Base-by-base conservation (phyloP, 2,329 filamentous ascomycete species). In the Aspergillus fructus region DNA sequence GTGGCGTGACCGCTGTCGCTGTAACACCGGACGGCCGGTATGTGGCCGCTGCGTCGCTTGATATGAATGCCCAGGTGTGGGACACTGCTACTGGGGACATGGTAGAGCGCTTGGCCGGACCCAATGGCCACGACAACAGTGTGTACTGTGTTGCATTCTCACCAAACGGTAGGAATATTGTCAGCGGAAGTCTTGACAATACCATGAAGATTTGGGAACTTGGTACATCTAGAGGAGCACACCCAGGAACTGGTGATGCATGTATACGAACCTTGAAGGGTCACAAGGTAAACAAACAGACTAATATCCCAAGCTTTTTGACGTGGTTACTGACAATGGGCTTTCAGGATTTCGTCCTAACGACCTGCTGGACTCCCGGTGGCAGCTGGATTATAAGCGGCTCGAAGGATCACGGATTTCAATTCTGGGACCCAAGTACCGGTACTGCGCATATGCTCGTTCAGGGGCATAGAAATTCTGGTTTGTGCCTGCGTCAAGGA, bases 181-280 rank as follows among this genome's bases (percentile, higher is more conserved):
- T 97, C 70, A 94, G 90, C 68, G 93, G 94, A 62, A 96, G 90
- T 82, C 80, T 97, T 66, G 93, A 99, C 74, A 96, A 96, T 82
- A 97, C 93, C 0, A 97, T 97, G 81, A 96, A 97, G 81, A 96
- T 97, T 89, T 99, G 94, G 93, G 93, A 97, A 79, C 83, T 99
- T 49, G 88, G 84, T 54, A 84, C 89, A 21, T 85, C 88, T 46
- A 84, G 80, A 89, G 89, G 37, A 93, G 94, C 66, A 91, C 96
- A 11, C 3, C 27, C 9, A 30, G 27, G 9, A 9, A 4, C 9
- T 4, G 27, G 9, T 8, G 8, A 9, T 30, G 1, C 9, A 74
- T 97, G 94, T 73, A 87, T 97, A 68, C 91, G 93, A 79, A 97
- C 93, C 1, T 97, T 97, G 68, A 93, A 97, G 71, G 94, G 94